Evolutionary conservation across 2,329 filamentous ascomycete species (phyloP), one percentile per base, ranked within the genome.

Genomic region (Sarocladium kiliense): DNA sequence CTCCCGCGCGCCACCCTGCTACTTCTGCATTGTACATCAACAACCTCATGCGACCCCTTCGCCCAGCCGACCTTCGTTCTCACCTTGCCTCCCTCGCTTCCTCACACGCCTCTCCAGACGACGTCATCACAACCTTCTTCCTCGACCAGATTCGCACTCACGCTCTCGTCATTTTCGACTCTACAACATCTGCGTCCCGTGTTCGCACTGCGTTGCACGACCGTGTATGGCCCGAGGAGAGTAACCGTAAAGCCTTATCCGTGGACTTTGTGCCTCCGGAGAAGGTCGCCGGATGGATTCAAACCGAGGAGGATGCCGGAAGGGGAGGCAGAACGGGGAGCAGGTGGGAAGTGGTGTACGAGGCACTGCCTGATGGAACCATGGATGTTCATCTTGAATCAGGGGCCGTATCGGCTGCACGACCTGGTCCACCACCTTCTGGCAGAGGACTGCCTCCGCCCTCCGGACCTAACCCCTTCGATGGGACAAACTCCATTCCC

Each of bases 141-240:
- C 78, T 97, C 37, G 93, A 97, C 67, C 78, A 80, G 30, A 89
- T 97, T 64, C 87, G 89, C 60, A 95, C 92, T 0, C 94, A 99
- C 68, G 91, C 91, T 9, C 89, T 97, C 65, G 87, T 87, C 36
- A 75, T 82, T 23, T 93, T 97, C 67, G 74, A 77, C 44, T 86
- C 78, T 45, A 75, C 84, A 10, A 76, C 85, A 2, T 86, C 88
- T 3, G 94, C 94, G 3, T 84, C 86, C 0, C 82, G 90, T 21
- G 91, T 89, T 9, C 87, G 93, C 50, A 80, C 83, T 10, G 80
- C 81, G 2, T 76, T 97, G 2, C 93, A 99, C 70, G 82, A 85
- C 56, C 81, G 80, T 21, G 81, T 91, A 34, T 97, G 92, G 90
- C 93, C 93, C 1, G 84, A 91, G 57, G 93, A 97, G 71, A 84